Evolutionary conservation across 1,284 basidiomycete genomes (phyloP), one percentile per base, ranked within the genome.

Genomic region (Austroboletus rostrupii): DNA sequence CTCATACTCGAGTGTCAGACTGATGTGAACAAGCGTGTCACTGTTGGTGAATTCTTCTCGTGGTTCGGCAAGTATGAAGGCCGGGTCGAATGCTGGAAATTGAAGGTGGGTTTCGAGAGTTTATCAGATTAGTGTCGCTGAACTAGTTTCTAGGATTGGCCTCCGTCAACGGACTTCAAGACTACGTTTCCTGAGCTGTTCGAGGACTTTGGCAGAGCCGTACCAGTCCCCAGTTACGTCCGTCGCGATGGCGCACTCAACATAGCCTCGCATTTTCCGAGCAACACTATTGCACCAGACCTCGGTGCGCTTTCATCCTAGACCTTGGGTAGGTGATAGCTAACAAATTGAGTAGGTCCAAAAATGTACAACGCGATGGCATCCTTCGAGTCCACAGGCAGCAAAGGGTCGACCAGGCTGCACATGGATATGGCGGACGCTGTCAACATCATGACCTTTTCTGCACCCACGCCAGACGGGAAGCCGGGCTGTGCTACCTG

Each of bases 341-440:
- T 74, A 73, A 75, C 61, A 69, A 51, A 63, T 55, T 35, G 43
- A 49, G 12, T 54, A 87, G 85, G 87, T 6, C 87, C 87, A 0
- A 87, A 88, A 66, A 89, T 89, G 86, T 90, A 89, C 64, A 89
- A 87, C 53, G 83, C 86, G 1, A 78, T 87, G 75, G 81, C 83
- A 11, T 84, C 85, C 10, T 76, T 70, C 36, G 80, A 84, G 55
- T 68, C 69, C 13, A 65, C 73, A 19, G 85, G 85, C 8, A 87
- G 81, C 59, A 87, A 87, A 59, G 89, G 90, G 9, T 85, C 89
- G 21, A 97, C 95, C 3, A 76, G 92, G 43, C 68, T 97, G 47
- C 94, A 97, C 65, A 95, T 96, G 92, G 94, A 97, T 69, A 92
- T 96, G 78, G 92, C 94, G 0, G 94, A 97, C 61, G 93, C 92